Evolutionary conservation across 2,329 filamentous ascomycete genomes (phyloP), one percentile per base, ranked within the genome.

Genomic region (Chaetomiaceae sp.): DNA sequence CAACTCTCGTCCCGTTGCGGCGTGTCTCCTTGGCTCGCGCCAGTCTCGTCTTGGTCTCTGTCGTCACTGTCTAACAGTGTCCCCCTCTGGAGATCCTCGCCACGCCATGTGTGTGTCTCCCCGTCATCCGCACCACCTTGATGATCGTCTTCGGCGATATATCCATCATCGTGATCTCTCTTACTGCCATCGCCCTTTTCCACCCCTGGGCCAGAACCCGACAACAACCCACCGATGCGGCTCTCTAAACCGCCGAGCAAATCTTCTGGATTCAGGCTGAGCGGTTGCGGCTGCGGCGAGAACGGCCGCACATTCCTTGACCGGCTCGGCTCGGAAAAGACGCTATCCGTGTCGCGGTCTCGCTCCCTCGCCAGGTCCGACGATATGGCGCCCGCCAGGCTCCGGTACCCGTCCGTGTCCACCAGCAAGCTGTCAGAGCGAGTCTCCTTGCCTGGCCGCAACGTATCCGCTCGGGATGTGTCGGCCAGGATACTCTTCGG

Each of bases 401-500:
- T 80, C 60, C 82, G 79, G 56, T 82, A 82, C 12, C 69, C 66
- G 5, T 77, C 71, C 14, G 65, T 58, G 22, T 76, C 73, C 43
- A 73, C 69, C 6, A 78, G 64, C 45, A 82, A 65, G 57, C 76
- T 81, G 57, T 82, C 79, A 18, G 69, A 67, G 26, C 78, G 69
- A 26, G 61, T 62, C 50, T 76, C 70, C 12, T 62, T 56, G 9
- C 51, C 58, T 17, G 45, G 52, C 48, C 60, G 58, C 52, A 56
- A 53, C 57, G 47, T 72, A 68, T 56, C 53, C n/a, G 51, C 37
- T 6, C 70, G 69, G 2, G 45, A 43, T 7, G 66, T 55, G 53
- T 79, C 76, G 33, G 76, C 74, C 5, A 83, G 72, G 56, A 83
- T 83, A 58, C 77, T 81, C 63, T 77, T 79, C 11, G 78, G 76